phyloP scores from a whole-genome alignment of 2,329 filamentous ascomycete genomes.

The Talaromyces sp. region DNA sequence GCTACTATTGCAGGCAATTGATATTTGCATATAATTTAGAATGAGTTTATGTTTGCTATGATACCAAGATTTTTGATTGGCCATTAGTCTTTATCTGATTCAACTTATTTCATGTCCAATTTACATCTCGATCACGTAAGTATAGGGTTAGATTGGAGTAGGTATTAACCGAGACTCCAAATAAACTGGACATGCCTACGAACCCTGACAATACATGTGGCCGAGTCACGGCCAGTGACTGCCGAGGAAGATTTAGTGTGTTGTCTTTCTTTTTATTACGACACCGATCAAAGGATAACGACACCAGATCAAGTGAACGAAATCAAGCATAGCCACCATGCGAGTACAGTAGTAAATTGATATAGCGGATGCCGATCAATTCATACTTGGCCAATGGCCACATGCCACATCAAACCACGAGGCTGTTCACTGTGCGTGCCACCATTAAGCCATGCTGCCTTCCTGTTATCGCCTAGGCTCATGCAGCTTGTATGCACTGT shows the following conservation, averaged over 20 bases:
- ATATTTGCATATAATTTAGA: background rate
- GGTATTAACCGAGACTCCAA: too few relatives aligned
- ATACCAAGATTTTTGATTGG: background rate
- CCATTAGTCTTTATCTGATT: background rate
- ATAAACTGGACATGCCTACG: too few relatives aligned
- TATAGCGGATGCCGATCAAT: background rate
- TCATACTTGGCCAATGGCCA: background rate
- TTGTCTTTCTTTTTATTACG: too few relatives aligned
- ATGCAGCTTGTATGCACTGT: background rate
- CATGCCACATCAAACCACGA: background rate
- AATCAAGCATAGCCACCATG: background rate
- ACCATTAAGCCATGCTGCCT: background rate
- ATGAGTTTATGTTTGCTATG: background rate
- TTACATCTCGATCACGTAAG: background rate
- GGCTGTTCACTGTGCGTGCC: background rate
- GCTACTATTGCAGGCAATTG: background rate
- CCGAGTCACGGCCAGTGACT: background rate
- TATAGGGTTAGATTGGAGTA: background rate
- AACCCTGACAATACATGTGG: background rate
- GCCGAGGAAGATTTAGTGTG: too few relatives aligned
- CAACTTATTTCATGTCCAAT: background rate
- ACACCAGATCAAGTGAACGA: background rate
- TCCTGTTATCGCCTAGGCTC: background rate
- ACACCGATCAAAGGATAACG: background rate
- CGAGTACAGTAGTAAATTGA: background rate